Evolutionary conservation across 768 basidiomycete genomes (phyloP).

Genomic region (Coprinopsis sp.): DNA sequence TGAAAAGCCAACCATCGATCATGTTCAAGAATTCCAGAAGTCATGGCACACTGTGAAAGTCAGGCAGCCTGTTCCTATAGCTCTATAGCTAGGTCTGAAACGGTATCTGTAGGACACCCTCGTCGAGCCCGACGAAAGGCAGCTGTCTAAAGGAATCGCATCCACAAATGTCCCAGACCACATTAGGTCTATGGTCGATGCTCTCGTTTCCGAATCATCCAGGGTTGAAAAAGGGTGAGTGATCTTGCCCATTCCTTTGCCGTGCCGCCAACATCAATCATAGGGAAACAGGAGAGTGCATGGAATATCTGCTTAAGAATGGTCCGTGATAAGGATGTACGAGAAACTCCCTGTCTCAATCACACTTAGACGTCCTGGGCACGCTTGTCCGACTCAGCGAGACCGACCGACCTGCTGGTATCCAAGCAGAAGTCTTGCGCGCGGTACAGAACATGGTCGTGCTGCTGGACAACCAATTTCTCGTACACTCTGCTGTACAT

Average conservation of each 20-base stretch:
- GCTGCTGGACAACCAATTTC: constrained; percentile 87
- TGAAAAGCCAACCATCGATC: constrained; percentile 55
- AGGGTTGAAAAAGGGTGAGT: constrained; percentile 83
- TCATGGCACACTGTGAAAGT: constrained; percentile 79
- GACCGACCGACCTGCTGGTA: constrained; percentile 80
- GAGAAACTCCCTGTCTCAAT: constrained; percentile 3
- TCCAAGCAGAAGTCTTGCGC: constrained; percentile 84
- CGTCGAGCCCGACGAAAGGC: constrained; percentile 85
- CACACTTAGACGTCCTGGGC: constrained; percentile 65
- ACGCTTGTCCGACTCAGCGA: constrained; percentile 84
- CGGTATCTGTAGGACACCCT: constrained; percentile 62
- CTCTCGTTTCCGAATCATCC: constrained; percentile 81
- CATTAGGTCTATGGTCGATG: constrained; percentile 77
- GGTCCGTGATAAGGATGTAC: constrained; percentile 37
- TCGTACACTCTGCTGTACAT: constrained; percentile 88
- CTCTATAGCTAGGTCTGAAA: background rate
- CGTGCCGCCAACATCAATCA: constrained; percentile 2
- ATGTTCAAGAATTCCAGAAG: constrained; percentile 65
- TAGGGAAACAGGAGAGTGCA: constrained; percentile 82
- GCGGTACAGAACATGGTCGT: constrained; percentile 89
- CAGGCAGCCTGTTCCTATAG: constrained; percentile 8
- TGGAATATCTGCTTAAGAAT: constrained; percentile 90
- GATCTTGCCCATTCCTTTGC: background rate
- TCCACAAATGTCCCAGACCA: constrained; percentile 77
- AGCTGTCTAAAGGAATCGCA: constrained; percentile 73